Evolutionary conservation across 2,329 filamentous ascomycete genomes (phyloP).

Genomic region (Botrytis pseudocinerea): DNA sequence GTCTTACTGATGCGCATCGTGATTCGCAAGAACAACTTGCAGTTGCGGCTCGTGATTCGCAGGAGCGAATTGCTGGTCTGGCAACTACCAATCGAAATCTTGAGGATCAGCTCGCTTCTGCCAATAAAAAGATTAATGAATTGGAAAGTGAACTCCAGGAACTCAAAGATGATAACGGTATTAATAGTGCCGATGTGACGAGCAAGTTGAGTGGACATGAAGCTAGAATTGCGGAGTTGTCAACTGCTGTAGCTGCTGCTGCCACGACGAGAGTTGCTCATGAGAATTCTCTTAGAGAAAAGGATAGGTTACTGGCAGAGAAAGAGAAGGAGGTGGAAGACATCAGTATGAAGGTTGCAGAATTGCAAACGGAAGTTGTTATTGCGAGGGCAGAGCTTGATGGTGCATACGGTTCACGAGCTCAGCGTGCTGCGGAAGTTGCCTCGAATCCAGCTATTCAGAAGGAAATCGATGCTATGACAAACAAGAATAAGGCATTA

Average conservation of each 20-base stretch:
- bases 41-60: conserved; percentile 17
- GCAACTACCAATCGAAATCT: conserved; percentile 19
- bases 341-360: conserved; percentile 64
- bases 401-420: conserved; percentile 82
- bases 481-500: conserved; percentile 45
- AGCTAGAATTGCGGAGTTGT: conserved; percentile 34
- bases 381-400: conserved; percentile 89
- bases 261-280: conserved; percentile 30
- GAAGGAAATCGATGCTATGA: conserved; percentile 59
- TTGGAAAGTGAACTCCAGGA: conserved; percentile 41
- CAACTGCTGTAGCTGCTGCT: conserved; percentile 33
- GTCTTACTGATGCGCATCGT: conserved; percentile 6
- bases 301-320: conserved; percentile 37
- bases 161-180: conserved; percentile 36
- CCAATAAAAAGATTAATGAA: conserved; percentile 37
- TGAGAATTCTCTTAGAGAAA: conserved; percentile 31
- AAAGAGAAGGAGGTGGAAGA: conserved; percentile 52
- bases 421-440: conserved; percentile 66
- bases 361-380: conserved; percentile 77
- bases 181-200: conserved; percentile 37
- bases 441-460: conserved; percentile 58
- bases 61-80: conserved; percentile 17
- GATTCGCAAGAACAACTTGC: conserved; percentile 15
- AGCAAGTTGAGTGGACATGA: conserved; percentile 36
- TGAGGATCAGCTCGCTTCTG: conserved; percentile 22